Evolutionary conservation across 495 filamentous ascomycete genomes (phyloP).

Genomic region (Elasticomyces elasticus): DNA sequence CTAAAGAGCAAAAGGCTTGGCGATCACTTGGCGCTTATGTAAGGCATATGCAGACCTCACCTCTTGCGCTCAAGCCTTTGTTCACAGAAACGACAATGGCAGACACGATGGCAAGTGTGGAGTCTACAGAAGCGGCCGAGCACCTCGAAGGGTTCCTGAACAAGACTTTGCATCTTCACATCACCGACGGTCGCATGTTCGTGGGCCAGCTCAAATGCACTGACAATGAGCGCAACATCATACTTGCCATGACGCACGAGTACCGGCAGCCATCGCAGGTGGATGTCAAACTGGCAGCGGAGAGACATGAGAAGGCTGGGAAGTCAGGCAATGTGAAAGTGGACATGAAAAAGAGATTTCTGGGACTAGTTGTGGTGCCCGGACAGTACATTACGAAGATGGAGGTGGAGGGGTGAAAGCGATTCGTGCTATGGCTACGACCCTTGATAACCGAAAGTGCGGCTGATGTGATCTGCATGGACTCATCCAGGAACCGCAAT

Average conservation of each 20-base stretch:
- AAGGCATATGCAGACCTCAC: not conserved
- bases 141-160: constrained; percentile 41
- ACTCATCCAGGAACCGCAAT: not conserved
- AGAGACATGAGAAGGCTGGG: constrained; percentile 22
- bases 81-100: not conserved
- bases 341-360: constrained; percentile 71
- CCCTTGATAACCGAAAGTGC: not conserved
- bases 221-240: constrained; percentile 79
- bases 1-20: not conserved
- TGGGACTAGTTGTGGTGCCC: constrained; percentile 85
- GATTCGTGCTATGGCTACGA: not conserved
- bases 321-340: constrained; percentile 39
- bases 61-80: not conserved
- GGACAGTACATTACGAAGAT: constrained; percentile 78
- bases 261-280: constrained; percentile 62
- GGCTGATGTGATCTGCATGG: not conserved
- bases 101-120: not conserved
- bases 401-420: constrained; percentile 75
- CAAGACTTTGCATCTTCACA: constrained; percentile 66
- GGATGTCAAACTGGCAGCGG: constrained; percentile 32
- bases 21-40: no score
- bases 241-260: constrained; percentile 75
- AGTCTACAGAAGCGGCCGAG: not conserved
- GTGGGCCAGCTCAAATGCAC: constrained; percentile 87
- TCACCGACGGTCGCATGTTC: constrained; percentile 80